Evolutionary conservation across 2,329 filamentous ascomycete genomes (phyloP).

Genomic region (Xylogone sp.): DNA sequence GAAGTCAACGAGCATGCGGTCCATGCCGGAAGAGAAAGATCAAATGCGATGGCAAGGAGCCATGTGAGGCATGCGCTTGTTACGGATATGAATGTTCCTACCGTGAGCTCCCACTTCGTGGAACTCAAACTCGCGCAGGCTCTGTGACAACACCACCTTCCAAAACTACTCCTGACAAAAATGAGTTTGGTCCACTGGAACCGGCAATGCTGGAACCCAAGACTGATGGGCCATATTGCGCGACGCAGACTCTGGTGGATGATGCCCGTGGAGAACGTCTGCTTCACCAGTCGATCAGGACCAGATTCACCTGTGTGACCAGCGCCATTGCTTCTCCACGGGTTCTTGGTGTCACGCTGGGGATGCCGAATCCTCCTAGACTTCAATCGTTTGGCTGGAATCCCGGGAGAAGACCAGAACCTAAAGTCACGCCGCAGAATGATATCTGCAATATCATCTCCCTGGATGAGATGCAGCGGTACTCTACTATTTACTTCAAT

Average conservation of each 20-base stretch:
- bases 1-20: not conserved
- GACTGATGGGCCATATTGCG: not conserved
- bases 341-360: not conserved
- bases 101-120: not conserved
- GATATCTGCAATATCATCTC: not conserved
- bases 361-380: not conserved
- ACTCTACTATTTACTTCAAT: not conserved
- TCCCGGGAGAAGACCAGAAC: not conserved
- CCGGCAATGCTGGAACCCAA: not conserved
- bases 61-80: not conserved
- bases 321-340: not conserved
- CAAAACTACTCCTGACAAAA: not conserved
- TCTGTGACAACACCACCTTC: not conserved
- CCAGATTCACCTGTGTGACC: not conserved
- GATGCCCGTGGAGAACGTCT: not conserved
- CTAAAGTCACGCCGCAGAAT: too few relatives aligned
- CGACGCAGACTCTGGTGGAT: not conserved
- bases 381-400: not conserved
- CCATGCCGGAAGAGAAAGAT: conserved; percentile 1
- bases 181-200: not conserved
- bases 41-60: not conserved
- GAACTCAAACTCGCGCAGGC: not conserved
- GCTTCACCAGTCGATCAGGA: not conserved
- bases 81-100: not conserved
- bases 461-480: not conserved